phyloP scores from a whole-genome alignment of 2,329 filamentous ascomycete genomes.

The Karstenula rhodostoma region DNA sequence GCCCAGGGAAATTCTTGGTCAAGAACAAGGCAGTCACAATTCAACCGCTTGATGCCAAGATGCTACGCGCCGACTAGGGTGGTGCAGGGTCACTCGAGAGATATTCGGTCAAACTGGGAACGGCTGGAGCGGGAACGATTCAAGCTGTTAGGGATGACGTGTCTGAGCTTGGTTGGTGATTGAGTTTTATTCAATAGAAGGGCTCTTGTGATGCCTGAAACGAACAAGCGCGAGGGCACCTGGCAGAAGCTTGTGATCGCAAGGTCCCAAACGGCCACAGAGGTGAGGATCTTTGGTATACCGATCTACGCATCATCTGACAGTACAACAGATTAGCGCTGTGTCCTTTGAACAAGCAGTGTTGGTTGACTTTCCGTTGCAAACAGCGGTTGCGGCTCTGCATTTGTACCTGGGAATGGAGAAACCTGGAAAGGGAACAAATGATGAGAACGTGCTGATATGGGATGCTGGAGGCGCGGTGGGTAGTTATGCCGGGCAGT shows the following conservation, averaged over 20 bases:
- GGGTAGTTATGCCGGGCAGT: constrained; percentile 37
- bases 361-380: constrained; percentile 34
- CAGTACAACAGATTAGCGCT: constrained; percentile 29
- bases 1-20: constrained; percentile 29
- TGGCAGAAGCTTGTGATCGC: constrained; percentile 35
- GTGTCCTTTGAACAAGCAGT: constrained; percentile 37
- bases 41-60: constrained; percentile 37
- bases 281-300: constrained; percentile 19
- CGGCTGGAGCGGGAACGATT: constrained; percentile 48
- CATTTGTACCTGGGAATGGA: constrained; percentile 38
- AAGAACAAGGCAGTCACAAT: constrained; percentile 33
- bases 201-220: constrained; percentile 28
- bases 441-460: constrained; percentile 35
- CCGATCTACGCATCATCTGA: neutral
- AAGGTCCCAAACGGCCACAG: constrained; percentile 29
- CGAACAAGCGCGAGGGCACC: constrained; percentile 31
- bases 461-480: constrained; percentile 41
- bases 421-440: constrained; percentile 27
- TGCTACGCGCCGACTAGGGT: constrained; percentile 33
- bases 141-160: constrained; percentile 58
- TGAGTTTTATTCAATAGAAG: constrained; percentile 46
- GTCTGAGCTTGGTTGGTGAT: constrained; percentile 53
- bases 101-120: constrained; percentile 31
- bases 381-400: constrained; percentile 39
- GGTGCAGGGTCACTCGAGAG: constrained; percentile 25